Percentiles rank a stretch among this genome's conserved stretches.
Evolutionary conservation across 495 filamentous ascomycete species (phyloP).

Genomic region (Rhypophila decipiens): DNA sequence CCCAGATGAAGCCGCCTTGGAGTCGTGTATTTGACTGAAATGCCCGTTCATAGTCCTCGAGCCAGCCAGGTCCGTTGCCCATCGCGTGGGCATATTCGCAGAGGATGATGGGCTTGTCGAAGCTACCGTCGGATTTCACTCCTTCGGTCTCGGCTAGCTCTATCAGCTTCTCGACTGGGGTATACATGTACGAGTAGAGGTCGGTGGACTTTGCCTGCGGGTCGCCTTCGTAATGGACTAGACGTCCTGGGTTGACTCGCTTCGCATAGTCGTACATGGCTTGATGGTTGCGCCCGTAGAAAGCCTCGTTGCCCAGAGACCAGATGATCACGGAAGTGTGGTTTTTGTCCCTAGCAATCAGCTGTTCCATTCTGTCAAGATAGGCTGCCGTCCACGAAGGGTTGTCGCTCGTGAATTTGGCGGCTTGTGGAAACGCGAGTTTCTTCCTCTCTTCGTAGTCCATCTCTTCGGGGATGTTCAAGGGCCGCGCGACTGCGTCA

Average conservation of each 20-base stretch:
- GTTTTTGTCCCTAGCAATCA: slow-evolving; percentile 61
- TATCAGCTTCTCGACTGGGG: slow-evolving; percentile 43
- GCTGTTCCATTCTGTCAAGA: slow-evolving; percentile 55
- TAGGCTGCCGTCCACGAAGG: slow-evolving; percentile 58
- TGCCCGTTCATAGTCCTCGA: slow-evolving; percentile 58
- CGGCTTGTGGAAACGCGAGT: slow-evolving; percentile 43
- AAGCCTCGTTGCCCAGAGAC: slow-evolving; percentile 65
- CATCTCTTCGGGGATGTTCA: slow-evolving; percentile 40
- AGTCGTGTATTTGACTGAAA: slow-evolving; percentile 52
- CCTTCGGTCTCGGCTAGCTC: slow-evolving; percentile 33
- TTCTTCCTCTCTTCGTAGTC: slow-evolving; percentile 49
- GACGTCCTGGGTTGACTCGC: slow-evolving; percentile 47
- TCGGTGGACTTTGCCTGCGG: slow-evolving; percentile 52
- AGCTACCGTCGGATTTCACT: slow-evolving; percentile 30
- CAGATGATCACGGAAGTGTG: slow-evolving; percentile 63
- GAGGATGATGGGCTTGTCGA: slow-evolving; percentile 52
- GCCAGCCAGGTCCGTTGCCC: slow-evolving; percentile 64
- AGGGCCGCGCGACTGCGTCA: slow-evolving; percentile 37
- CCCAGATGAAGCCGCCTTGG: slow-evolving; percentile 68
- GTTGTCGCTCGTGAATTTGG: slow-evolving; percentile 56
- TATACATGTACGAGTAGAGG: slow-evolving; percentile 64
- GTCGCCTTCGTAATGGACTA: slow-evolving; percentile 64
- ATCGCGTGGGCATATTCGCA: slow-evolving; percentile 68
- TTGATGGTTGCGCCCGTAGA: slow-evolving; percentile 57
- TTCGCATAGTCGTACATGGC: slow-evolving; percentile 61